Evolutionary conservation across 805 yeast genomes (phyloP).

Genomic region (Soucietia sequanensis): DNA sequence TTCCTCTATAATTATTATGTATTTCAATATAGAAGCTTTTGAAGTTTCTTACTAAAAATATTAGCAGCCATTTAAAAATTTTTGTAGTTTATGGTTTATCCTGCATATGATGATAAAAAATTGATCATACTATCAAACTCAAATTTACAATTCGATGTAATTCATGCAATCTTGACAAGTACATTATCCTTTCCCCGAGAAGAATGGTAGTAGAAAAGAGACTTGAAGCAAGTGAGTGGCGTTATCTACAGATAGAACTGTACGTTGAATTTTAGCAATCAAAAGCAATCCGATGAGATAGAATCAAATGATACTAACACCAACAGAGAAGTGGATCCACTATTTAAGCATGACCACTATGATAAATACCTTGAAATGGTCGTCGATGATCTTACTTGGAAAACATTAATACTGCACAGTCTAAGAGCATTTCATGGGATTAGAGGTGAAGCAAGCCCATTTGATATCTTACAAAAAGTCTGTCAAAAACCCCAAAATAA

Average conservation of each 20-base stretch:
- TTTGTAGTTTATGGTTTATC: no score
- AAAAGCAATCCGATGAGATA: no score
- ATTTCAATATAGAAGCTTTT: no score
- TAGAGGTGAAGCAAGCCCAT: constrained; percentile 31
- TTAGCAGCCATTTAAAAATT: no score
- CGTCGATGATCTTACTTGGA: constrained; percentile 34
- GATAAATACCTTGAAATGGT: constrained; percentile 13
- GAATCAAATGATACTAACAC: constrained; percentile 10
- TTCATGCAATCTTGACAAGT: no score
- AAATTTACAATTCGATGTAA: no score
- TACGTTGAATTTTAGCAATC: constrained; percentile 11
- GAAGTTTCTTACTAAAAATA: no score
- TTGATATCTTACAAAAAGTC: constrained; percentile 21
- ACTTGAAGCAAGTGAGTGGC: constrained; percentile 22
- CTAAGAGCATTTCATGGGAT: constrained; percentile 31
- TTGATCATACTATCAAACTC: no score
- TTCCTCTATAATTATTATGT: no score
- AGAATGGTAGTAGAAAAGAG: constrained; percentile 6
- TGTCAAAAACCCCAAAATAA: constrained; percentile 9
- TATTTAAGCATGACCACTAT: constrained; percentile 7
- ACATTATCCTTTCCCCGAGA: constrained; percentile 1
- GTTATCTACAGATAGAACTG: constrained; percentile 21
- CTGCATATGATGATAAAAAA: no score
- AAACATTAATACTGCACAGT: constrained; percentile 19
- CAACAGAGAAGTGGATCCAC: constrained; percentile 14